phyloP scores from a whole-genome alignment of 441 rosid genomes.

The Pelargonium hybrid region DNA sequence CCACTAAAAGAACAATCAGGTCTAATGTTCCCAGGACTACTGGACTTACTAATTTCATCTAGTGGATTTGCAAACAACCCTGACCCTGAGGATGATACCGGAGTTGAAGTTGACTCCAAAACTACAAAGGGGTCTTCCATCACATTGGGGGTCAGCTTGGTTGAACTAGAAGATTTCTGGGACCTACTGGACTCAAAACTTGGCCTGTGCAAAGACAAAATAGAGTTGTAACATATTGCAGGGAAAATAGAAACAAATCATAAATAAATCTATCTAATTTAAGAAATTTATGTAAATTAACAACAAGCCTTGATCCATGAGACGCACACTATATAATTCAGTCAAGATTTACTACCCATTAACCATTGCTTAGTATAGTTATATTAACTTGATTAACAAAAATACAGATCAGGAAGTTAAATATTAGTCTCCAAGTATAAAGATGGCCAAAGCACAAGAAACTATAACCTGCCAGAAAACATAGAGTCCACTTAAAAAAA shows the following conservation, averaged over 20 bases:
- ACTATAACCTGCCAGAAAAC: too few relatives aligned
- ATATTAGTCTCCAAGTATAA: too few relatives aligned
- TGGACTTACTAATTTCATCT: slow-evolving; percentile 45
- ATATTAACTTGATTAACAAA: too few relatives aligned
- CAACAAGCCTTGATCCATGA: neutral
- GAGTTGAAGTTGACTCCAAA: slow-evolving; percentile 42
- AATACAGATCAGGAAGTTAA: too few relatives aligned
- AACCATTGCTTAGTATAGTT: neutral
- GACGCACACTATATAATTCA: neutral
- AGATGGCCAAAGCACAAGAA: too few relatives aligned
- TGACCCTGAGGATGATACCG: slow-evolving; percentile 36
- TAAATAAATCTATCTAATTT: neutral
- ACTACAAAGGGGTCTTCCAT: slow-evolving; percentile 65
- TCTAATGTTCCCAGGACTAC: slow-evolving; percentile 38
- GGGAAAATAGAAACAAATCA: neutral
- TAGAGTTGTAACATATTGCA: neutral
- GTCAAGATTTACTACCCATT: neutral
- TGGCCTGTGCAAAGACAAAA: slow-evolving; percentile 37
- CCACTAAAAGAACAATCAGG: slow-evolving; percentile 33
- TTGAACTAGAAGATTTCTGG: slow-evolving; percentile 32
- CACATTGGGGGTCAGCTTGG: slow-evolving; percentile 32
- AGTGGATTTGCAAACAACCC: slow-evolving; percentile 41
- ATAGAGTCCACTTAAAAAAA: too few relatives aligned
- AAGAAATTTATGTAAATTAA: neutral
- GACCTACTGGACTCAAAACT: slow-evolving; percentile 40